phyloP scores from a whole-genome alignment of 2,329 filamentous ascomycete species.

The Aspergillus proliferans region DNA sequence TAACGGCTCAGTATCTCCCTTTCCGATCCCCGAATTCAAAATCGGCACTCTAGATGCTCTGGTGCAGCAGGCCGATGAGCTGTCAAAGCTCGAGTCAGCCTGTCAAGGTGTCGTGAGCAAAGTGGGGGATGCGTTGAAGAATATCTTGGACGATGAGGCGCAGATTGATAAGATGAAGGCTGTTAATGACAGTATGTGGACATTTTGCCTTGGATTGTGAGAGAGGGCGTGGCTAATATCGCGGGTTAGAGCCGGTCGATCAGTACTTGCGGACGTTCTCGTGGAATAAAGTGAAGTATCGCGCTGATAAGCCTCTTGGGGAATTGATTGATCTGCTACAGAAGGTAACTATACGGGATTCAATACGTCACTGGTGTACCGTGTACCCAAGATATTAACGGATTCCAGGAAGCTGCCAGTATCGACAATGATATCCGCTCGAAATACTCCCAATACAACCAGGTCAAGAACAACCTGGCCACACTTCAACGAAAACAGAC shows the following conservation, averaged over 20 bases:
- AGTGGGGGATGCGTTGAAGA: slow-evolving; percentile 77
- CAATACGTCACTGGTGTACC: background rate
- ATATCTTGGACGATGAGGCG: slow-evolving; percentile 75
- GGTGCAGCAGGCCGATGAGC: slow-evolving; percentile 92
- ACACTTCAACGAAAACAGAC: slow-evolving; percentile 81
- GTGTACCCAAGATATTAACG: slow-evolving; percentile 1
- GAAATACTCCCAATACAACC: slow-evolving; percentile 92
- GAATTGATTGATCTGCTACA: slow-evolving; percentile 84
- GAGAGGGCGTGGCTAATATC: slow-evolving; percentile 4
- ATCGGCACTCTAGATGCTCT: slow-evolving; percentile 93
- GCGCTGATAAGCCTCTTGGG: slow-evolving; percentile 79
- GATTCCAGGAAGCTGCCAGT: slow-evolving; percentile 68
- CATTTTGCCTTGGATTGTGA: background rate
- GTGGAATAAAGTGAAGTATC: slow-evolving; percentile 98
- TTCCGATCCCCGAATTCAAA: slow-evolving; percentile 89
- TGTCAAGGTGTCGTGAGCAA: slow-evolving; percentile 82
- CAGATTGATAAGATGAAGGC: slow-evolving; percentile 82
- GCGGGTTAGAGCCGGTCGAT: slow-evolving; percentile 74
- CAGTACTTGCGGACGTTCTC: slow-evolving; percentile 82
- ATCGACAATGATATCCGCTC: slow-evolving; percentile 94
- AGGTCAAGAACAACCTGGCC: slow-evolving; percentile 76
- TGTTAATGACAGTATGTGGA: slow-evolving; percentile 80
- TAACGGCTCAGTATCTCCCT: slow-evolving; percentile 68
- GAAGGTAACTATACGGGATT: slow-evolving; percentile 54
- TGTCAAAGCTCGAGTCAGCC: slow-evolving; percentile 74